Evolutionary conservation across 2,329 filamentous ascomycete genomes (phyloP).

Genomic region (Aspergillus tanneri): DNA sequence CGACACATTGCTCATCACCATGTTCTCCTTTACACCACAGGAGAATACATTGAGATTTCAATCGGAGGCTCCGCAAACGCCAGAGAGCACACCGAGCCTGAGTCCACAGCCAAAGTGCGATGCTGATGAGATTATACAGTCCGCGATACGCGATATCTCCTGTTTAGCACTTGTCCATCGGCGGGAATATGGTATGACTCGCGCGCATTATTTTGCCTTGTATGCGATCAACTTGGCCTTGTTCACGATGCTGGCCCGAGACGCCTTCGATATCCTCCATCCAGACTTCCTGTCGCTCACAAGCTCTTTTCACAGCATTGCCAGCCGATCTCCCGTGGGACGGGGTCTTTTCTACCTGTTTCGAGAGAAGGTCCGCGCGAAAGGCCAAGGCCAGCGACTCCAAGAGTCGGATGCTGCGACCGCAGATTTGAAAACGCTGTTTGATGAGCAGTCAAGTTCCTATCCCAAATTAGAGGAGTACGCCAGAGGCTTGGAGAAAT

Average conservation of each 20-base stretch:
- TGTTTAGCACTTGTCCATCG: constrained; percentile 31
- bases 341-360: constrained; percentile 39
- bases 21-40: constrained; percentile 34
- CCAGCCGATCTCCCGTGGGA: constrained; percentile 35
- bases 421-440: constrained; percentile 34
- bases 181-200: constrained; percentile 35
- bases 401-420: constrained; percentile 23
- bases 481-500: constrained; percentile 34
- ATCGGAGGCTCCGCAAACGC: constrained; percentile 27
- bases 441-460: constrained; percentile 27
- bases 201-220: constrained; percentile 39
- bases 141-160: constrained; percentile 34
- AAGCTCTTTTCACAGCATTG: constrained; percentile 35
- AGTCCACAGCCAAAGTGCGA: constrained; percentile 24
- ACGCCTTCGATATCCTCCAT: constrained; percentile 34
- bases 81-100: constrained; percentile 28
- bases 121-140: constrained; percentile 23
- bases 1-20: constrained; percentile 34
- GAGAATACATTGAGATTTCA: constrained; percentile 16
- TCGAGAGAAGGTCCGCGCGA: constrained; percentile 32
- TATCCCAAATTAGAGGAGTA: constrained; percentile 30
- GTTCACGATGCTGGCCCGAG: constrained; percentile 33
- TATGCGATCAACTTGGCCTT: constrained; percentile 41
- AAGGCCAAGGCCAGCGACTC: constrained; percentile 32
- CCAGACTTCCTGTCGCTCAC: constrained; percentile 36